Conservation (phyloP, 139 green algal species). For the Edaphochlamys debaryana region DNA sequence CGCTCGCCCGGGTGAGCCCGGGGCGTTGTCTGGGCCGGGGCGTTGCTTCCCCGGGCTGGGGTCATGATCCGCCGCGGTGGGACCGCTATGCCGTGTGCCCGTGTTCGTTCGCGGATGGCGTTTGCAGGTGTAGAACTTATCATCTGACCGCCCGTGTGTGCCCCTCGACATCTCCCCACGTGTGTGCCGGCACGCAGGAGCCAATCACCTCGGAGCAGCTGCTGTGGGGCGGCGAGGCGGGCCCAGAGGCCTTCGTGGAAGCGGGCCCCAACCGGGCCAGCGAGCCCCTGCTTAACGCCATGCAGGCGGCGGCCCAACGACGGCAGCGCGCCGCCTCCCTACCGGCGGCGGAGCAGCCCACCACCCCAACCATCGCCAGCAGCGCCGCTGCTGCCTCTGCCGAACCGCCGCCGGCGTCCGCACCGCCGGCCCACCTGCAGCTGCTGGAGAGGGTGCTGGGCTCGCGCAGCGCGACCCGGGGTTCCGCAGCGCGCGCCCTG, state of each 20-base stretch:
- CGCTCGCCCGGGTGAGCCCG: constrained; percentile 11
- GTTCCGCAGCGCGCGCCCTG: too few relatives aligned
- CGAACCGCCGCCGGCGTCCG: too few relatives aligned
- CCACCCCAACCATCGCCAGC: too few relatives aligned
- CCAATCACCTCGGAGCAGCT: constrained; percentile 23
- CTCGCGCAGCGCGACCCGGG: too few relatives aligned
- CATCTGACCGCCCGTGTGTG: not conserved
- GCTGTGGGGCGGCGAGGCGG: not conserved
- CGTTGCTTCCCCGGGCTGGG: not conserved
- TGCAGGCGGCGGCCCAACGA: too few relatives aligned
- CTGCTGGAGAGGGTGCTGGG: too few relatives aligned
- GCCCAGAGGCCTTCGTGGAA: too few relatives aligned
- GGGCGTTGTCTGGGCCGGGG: not conserved
- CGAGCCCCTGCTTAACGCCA: not conserved
- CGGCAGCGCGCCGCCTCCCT: too few relatives aligned
- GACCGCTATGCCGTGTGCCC: not conserved
- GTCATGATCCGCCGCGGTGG: not conserved
- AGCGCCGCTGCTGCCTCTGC: too few relatives aligned
- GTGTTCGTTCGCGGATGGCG: not conserved
- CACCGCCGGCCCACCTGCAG: too few relatives aligned
- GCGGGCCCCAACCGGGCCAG: not conserved
- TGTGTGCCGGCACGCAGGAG: not conserved
- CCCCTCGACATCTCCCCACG: not conserved
- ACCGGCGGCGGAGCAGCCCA: too few relatives aligned
- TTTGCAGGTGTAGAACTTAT: not conserved